Conservation (phyloP, 345 rosid genomes). For the Hibiscus trionum region DNA sequence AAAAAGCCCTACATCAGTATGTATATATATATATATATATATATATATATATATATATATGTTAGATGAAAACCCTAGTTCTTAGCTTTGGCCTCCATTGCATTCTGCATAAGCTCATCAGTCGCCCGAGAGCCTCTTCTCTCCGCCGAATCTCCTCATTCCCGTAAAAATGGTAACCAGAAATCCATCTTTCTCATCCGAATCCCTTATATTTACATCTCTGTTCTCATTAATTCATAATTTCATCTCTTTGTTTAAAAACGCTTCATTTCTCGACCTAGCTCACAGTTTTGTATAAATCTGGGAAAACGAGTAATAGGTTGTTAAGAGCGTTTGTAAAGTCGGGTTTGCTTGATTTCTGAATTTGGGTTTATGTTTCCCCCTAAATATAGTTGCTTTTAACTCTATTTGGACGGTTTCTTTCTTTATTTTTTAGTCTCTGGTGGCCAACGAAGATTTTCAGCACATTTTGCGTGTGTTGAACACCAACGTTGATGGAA, state of each 20-base stretch:
- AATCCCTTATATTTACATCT: neutral
- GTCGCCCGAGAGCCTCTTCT: neutral
- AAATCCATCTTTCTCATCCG: neutral
- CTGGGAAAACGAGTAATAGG: neutral
- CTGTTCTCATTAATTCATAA: neutral
- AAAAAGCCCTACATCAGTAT: neutral
- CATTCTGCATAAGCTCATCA: neutral
- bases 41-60: neutral
- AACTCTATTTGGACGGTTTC: neutral
- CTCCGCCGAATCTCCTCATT: neutral
- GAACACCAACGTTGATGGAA: constrained; percentile 87
- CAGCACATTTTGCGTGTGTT: constrained; percentile 92
- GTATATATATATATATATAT: neutral
- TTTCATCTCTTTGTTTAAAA: neutral
- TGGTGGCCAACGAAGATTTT: constrained; percentile 79
- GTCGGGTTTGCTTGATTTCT: neutral
- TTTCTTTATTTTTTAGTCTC: constrained; percentile 34
- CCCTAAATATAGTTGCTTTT: neutral
- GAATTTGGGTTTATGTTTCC: neutral
- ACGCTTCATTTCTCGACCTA: neutral
- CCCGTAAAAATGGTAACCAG: neutral
- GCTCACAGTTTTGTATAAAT: neutral
- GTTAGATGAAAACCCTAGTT: neutral
- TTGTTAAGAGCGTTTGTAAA: neutral
- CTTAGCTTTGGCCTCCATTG: neutral